Base-by-base conservation (phyloP, 371 early-diverging fungal genomes). In the Mucor plumbeus region DNA sequence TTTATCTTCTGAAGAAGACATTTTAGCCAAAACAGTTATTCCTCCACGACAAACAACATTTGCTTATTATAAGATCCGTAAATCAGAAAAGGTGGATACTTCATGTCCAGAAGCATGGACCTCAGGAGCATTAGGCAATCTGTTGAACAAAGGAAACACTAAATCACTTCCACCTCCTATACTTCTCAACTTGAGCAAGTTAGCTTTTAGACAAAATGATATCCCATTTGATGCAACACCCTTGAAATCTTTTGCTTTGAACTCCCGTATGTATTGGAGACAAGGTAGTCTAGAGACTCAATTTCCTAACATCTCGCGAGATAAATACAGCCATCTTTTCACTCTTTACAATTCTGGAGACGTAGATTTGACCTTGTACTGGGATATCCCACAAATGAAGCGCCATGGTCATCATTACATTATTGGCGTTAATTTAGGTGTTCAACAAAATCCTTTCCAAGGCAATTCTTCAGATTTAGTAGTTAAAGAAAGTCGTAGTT, bases 291-390 rank as follows among this genome's bases (percentile, higher is more conserved):
- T 97, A 41, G 73, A 75, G 1, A 63, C 75, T 5, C 90, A 89
- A 53, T 94, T 90, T 68, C 86, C 92, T 0, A 81, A 79, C 38
- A 80, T 96, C 3, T 72, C 90, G 5, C 65, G 71, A 8, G 72
- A 75, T 1, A 72, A 79, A 13, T 78, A 87, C 17, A 74, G 76
- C 13, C 69, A 73, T 1, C 68, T 86, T 53, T 95, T 95, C 70
- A 88, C 95, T 0, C 75, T 94, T 9, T 95, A 90, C 70, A 89
- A 86, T 61, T 87, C 92, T 11, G 92, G 91, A 57, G 94, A 95
- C 64, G 85, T 96, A 21, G 98, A 97, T 69, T 79, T 96, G 56
- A 82, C 90, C 4, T 66, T 97, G n/a, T 91, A 92, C 69, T 97
- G 95, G 95, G 87, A 90, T 50, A 81, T 86, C 13, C 88, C 84